These are phyloP conservation scores for Tetraselmis chui DNA, from an alignment of 139 green algal genomes.

Conservation along the genomic window DNA sequence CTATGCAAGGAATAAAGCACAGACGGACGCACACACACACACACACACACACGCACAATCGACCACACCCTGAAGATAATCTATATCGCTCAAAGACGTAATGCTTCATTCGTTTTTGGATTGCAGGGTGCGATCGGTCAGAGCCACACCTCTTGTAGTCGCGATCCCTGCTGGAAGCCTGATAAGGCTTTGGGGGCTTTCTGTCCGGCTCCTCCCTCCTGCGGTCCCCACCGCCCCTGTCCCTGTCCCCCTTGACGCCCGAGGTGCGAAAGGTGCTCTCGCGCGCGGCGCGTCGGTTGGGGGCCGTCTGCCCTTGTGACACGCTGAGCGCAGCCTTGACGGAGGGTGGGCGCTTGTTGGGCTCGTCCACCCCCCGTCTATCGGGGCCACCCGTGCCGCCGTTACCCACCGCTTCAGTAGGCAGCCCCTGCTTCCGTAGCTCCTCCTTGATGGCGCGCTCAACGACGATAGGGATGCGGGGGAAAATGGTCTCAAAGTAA, in stretches of 20 bases:
- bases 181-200: background rate
- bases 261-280: slow-evolving; percentile 26
- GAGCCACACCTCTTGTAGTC: background rate
- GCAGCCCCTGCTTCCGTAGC: slow-evolving; percentile 57
- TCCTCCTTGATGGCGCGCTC: slow-evolving; percentile 59
- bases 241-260: background rate
- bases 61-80: too few species aligned
- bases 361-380: slow-evolving; percentile 64
- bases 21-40: background rate
- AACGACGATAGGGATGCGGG: slow-evolving; percentile 84
- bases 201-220: background rate
- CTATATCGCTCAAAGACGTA: too few species aligned
- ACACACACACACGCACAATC: background rate
- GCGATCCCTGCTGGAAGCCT: background rate
- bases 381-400: slow-evolving; percentile 61
- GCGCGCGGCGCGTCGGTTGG: slow-evolving; percentile 64
- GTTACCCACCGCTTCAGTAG: slow-evolving; percentile 67
- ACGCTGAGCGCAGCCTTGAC: slow-evolving; percentile 90
- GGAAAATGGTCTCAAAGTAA: slow-evolving; percentile 97
- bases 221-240: background rate
- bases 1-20: too few species aligned
- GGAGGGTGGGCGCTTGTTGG: slow-evolving; percentile 65
- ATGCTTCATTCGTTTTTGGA: too few species aligned
- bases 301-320: slow-evolving; percentile 83
- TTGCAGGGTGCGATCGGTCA: too few species aligned